Conservation (phyloP, 2,329 filamentous ascomycete genomes). For the Diaporthe nobilis region DNA sequence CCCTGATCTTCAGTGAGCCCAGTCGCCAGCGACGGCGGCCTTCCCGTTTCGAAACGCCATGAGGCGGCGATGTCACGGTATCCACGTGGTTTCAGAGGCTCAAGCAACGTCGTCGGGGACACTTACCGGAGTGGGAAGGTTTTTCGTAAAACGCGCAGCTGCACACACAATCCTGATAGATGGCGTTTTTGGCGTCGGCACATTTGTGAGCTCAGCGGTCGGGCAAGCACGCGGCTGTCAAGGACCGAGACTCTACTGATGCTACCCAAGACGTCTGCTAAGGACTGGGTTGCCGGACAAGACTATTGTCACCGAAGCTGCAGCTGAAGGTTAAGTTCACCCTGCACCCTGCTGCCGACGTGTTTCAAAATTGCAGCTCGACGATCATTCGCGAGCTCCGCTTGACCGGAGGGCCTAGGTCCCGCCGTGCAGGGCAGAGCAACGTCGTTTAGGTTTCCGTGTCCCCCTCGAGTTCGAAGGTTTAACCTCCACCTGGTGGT, state of each 20-base stretch:
- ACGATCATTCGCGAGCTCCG: slow-evolving; percentile 27
- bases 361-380: slow-evolving; percentile 30
- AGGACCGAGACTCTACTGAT: neutral
- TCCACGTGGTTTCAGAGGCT: slow-evolving; percentile 32
- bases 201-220: slow-evolving; percentile 3
- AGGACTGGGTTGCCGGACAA: neutral
- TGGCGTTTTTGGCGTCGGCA: slow-evolving; percentile 31
- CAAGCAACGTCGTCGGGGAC: slow-evolving; percentile 16
- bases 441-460: slow-evolving; percentile 14
- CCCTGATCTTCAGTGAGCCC: slow-evolving; percentile 23
- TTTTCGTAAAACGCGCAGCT: slow-evolving; percentile 20
- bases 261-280: neutral
- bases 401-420: slow-evolving; percentile 1
- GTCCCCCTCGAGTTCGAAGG: slow-evolving; percentile 6
- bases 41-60: slow-evolving; percentile 32
- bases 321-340: slow-evolving; percentile 31
- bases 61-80: slow-evolving; percentile 19
- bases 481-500: neutral
- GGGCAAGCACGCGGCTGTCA: slow-evolving; percentile 12
- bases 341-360: slow-evolving; percentile 20
- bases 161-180: slow-evolving; percentile 12
- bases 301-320: slow-evolving; percentile 28
- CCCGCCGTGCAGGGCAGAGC: slow-evolving; percentile 1
- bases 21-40: slow-evolving; percentile 8
- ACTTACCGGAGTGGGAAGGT: slow-evolving; percentile 21